Conservation (phyloP, 164 flowering plant species). For the Piper longum region DNA sequence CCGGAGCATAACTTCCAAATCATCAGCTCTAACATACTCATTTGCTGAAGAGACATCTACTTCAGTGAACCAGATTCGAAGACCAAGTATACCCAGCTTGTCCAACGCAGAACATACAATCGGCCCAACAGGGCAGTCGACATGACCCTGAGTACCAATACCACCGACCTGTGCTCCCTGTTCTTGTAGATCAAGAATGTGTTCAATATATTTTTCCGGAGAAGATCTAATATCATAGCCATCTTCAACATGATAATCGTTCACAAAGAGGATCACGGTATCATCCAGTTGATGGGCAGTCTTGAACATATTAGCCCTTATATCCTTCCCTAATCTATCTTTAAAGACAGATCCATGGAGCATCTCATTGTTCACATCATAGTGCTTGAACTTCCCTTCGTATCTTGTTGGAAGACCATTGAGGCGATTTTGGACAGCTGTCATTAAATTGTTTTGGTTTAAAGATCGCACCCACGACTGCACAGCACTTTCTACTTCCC, state of each 20-base stretch:
- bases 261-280: constrained; percentile 60
- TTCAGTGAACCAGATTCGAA: constrained; percentile 94
- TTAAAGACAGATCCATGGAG: constrained; percentile 83
- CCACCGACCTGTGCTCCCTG: constrained; percentile 93
- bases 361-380: constrained; percentile 94
- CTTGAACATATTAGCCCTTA: constrained; percentile 74
- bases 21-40: constrained; percentile 78
- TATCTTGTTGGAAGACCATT: constrained; percentile 64
- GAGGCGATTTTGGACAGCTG: constrained; percentile 76
- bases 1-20: constrained; percentile 87
- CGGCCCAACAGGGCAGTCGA: constrained; percentile 70
- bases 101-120: constrained; percentile 63
- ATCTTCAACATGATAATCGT: constrained; percentile 89
- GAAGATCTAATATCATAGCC: constrained; percentile 56
- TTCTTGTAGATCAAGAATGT: constrained; percentile 54
- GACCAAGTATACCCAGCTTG: constrained; percentile 63
- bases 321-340: constrained; percentile 60
- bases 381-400: constrained; percentile 75
- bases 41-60: constrained; percentile 75
- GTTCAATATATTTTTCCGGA: constrained; percentile 76
- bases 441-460: constrained; percentile 36
- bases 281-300: constrained; percentile 65
- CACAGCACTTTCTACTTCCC: constrained; percentile 67
- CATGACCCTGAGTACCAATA: constrained; percentile 81
- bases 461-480: constrained; percentile 62